These are phyloP conservation scores for Botrytis squamosa DNA, from an alignment of 2,329 filamentous ascomycete species.

Conservation along the genomic window DNA sequence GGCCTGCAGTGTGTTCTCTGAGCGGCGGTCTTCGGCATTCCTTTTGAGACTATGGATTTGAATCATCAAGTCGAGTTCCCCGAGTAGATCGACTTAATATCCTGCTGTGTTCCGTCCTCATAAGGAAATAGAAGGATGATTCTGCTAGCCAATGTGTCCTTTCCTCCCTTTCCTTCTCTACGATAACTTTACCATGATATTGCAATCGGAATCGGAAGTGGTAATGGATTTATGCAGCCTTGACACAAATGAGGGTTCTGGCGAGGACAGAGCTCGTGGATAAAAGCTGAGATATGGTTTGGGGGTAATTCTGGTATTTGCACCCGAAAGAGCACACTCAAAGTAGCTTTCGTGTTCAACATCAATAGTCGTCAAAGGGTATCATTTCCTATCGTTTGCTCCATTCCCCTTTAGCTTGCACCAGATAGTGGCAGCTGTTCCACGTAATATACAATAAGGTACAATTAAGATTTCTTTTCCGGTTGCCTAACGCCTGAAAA, in stretches of 20 bases:
- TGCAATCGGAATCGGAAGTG: not conserved
- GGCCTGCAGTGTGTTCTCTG: not conserved
- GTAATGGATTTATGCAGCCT: not conserved
- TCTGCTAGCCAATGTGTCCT: not conserved
- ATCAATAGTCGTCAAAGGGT: not conserved
- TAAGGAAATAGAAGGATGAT: rapidly evolving
- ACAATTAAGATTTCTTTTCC: not conserved
- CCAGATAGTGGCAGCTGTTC: not conserved
- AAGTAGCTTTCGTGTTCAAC: not conserved
- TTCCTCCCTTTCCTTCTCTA: not conserved
- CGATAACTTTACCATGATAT: not conserved
- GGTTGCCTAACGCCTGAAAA: not conserved
- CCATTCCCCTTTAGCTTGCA: not conserved
- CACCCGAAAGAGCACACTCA: not conserved
- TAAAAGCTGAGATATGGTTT: not conserved
- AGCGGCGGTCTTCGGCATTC: not conserved
- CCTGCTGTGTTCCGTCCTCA: not conserved
- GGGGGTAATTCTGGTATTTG: not conserved
- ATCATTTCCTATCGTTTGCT: slow-evolving; percentile 1
- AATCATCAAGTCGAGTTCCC: not conserved
- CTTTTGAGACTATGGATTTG: not conserved
- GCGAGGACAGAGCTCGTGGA: rapidly evolving
- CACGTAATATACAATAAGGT: not conserved
- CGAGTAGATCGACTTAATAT: not conserved
- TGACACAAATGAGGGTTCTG: not conserved